Evolutionary conservation across 2,329 filamentous ascomycete species (phyloP), one percentile per base, ranked within the genome.

Genomic region (Stachybotrys echinatus): DNA sequence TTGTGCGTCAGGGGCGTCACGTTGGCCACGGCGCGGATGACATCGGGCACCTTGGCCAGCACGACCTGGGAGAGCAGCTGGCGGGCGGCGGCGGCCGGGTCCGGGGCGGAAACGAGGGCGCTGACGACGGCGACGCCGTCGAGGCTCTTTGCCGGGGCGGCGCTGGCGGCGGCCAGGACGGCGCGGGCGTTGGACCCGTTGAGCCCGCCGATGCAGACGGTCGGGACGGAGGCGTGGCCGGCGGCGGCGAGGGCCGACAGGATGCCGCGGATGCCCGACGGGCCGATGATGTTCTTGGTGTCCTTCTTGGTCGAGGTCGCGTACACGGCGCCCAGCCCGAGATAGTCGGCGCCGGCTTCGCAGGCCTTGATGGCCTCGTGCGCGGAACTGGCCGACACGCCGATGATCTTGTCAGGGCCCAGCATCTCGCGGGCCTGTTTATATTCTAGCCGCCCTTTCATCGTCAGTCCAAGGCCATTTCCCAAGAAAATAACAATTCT

Each of bases 271-370:
- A 85, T 68, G 22, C 82, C 38, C 0, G 74, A 76, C 22, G 75
- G 77, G 6, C 84, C 74, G 45, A 85, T 70, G 56, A 85, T 68
- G 54, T 64, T 65, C 63, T 95, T 95, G 18, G 89, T 91, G 67
- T 96, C 88, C 52, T 87, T 88, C 69, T 96, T 96, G 0, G 91
- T 96, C 45, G 83, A 69, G 1, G 92, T 97, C 17, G 91, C 82
- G 69, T 88, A 96, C 55, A 96, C 83, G 2, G 92, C 94, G 22
- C 94, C 92, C 45, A 97, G 84, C 18, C 92, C 94, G 5, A 97
- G 75, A 67, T 97, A 97, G 66, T 94, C 84, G 23, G 92, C 91
- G n/a, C 90, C 90, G 47, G 79, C 80, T 47, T 79, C 72, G 51
- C 88, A 86, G 1, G 92, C 92, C 49, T 70, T 73, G 45, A 84